Conservation (phyloP, 805 yeast species). For the Spathaspora girioi region DNA sequence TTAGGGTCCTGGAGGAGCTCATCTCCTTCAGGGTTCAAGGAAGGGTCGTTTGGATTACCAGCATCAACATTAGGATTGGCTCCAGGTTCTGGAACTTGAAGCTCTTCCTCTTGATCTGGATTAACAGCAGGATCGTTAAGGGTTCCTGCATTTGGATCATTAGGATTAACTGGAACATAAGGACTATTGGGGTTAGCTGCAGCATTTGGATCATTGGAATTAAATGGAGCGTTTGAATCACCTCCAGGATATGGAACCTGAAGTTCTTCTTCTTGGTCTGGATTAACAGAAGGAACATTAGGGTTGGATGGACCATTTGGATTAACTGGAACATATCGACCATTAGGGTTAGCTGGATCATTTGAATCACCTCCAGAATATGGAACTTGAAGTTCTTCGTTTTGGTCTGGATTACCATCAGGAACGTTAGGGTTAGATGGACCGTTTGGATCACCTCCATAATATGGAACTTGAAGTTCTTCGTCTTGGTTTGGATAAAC, state of each 20-base stretch:
- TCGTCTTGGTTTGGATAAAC: not conserved
- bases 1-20: not conserved
- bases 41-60: not conserved
- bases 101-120: too few relatives aligned
- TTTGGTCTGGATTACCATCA: too few relatives aligned
- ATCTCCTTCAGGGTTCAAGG: not conserved
- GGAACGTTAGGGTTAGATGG: too few relatives aligned
- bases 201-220: too few relatives aligned
- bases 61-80: not conserved
- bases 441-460: not conserved
- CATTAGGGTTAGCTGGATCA: not conserved
- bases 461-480: not conserved
- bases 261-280: not conserved
- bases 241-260: not conserved
- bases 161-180: not conserved
- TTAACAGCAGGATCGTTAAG: too few relatives aligned
- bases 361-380: too few relatives aligned
- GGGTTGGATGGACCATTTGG: not conserved
- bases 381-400: too few relatives aligned
- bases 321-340: not conserved
- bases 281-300: not conserved
- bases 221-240: too few relatives aligned
- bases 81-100: too few relatives aligned
- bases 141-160: not conserved
- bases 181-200: too few relatives aligned